A percentile compares a stretch with the other conserved stretches of the same genome.
Conservation (phyloP, 345 rosid species). For the Trapa bicornis region DNA sequence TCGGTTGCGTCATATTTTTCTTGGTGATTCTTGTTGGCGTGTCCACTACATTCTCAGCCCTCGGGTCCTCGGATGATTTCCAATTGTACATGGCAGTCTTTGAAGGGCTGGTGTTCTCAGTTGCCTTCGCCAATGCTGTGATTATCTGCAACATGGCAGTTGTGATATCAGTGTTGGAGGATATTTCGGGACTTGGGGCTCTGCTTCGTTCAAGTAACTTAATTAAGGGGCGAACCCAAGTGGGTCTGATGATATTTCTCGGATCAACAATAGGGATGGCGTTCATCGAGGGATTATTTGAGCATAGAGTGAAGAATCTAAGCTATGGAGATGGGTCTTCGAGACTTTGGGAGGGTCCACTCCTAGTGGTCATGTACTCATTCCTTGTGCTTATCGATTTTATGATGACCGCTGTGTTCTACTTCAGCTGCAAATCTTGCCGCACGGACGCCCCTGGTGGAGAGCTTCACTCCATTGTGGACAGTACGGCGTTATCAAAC, state of each 20-base stretch:
- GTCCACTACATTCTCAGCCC: constrained; percentile 39
- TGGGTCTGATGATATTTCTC: constrained; percentile 69
- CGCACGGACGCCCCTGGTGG: constrained; percentile 31
- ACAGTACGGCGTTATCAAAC: constrained; percentile 17
- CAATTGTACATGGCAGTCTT: constrained; percentile 40
- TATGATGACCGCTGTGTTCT: constrained; percentile 84
- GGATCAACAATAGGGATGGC: constrained; percentile 73
- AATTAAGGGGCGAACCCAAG: constrained; percentile 81
- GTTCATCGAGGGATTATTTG: constrained; percentile 77
- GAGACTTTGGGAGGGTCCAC: constrained; percentile 89
- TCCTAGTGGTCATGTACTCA: constrained; percentile 75
- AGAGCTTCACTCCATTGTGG: constrained; percentile 40
- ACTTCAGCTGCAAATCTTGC: constrained; percentile 72
- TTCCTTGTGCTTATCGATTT: constrained; percentile 75
- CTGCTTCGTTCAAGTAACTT: constrained; percentile 48
- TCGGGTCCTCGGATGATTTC: constrained; percentile 45
- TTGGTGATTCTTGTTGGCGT: constrained; percentile 46
- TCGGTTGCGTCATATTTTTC: constrained; percentile 53
- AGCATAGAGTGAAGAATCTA: constrained; percentile 76
- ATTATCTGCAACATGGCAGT: constrained; percentile 64
- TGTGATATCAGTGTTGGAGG: constrained; percentile 69
- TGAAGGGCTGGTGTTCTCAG: constrained; percentile 53
- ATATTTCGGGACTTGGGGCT: constrained; percentile 69
- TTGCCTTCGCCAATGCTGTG: constrained; percentile 65
- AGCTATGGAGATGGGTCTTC: constrained; percentile 92